Base-by-base conservation (phyloP, 768 basidiomycete species). In the Russula sp. region DNA sequence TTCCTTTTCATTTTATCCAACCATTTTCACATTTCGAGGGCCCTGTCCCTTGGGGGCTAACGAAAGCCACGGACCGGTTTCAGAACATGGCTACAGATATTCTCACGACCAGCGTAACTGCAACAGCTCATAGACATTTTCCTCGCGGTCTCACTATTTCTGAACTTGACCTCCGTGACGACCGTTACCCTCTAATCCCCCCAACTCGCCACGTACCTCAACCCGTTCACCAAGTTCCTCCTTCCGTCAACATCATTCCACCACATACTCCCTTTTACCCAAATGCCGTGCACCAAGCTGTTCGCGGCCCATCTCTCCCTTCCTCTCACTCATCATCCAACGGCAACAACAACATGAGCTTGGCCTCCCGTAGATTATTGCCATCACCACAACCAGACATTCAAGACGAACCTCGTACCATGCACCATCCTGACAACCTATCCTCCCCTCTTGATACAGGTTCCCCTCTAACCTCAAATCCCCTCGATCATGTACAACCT, bases 161-260 rank as follows among this genome's bases (percentile, higher is more conserved):
- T 61, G 86, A 86, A 61, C 77, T 83, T 65, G 84, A 85, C 73
- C 80, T 83, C 72, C 78, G 79, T 69, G 87, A 87, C 76, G 82
- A 80, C 70, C 78, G 86, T 70, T 86, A 87, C 67, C 76, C 80
- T 16, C 52, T 49, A 18, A 61, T 76, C 53, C 69, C 76, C 20
- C 60, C 73, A 35, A 55, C 69, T 27, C 51, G 55, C 62, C 51
- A 63, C 63, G 49, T 55, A 56, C 49, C 66, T 57, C 48, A 63
- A 14, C 7, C 44, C 59, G 48, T 39, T 13, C 55, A 59, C 9
- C 57, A 37, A 31, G 22, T 14, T 14, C 31, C 45, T 10, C 32
- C 50, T 32, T 53, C 35, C 1, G n/a, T 32, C 22, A 57, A 52
- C 57, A 16, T 32, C 14, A 18, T 45, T 64, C 6, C 56, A 22